Conservation (phyloP, 2,329 filamentous ascomycete genomes). For the Aspergillus eucalypticola region DNA sequence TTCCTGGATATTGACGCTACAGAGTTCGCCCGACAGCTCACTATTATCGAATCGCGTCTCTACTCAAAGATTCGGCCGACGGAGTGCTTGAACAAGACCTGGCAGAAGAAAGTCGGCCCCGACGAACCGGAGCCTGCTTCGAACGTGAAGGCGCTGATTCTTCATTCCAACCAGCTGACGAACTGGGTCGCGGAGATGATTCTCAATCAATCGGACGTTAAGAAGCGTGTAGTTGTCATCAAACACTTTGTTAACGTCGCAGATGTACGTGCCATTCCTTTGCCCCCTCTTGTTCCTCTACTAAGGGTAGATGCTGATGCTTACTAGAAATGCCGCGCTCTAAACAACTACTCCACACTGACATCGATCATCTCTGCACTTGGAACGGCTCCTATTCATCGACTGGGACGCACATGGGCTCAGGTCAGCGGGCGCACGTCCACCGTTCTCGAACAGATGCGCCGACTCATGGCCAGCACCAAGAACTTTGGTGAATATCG, state of each 20-base stretch:
- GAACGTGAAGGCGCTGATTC: slow-evolving; percentile 93
- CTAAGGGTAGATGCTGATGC: slow-evolving; percentile 14
- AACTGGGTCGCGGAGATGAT: slow-evolving; percentile 99
- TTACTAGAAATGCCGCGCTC: slow-evolving; percentile 77
- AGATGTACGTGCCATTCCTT: slow-evolving; percentile 62
- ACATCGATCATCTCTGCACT: slow-evolving; percentile 97
- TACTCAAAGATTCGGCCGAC: slow-evolving; percentile 96
- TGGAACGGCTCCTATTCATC: slow-evolving; percentile 90
- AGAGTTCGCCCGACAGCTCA: slow-evolving; percentile 96
- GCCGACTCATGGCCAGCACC: slow-evolving; percentile 90
- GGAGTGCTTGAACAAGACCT: slow-evolving; percentile 97
- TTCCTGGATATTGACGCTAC: slow-evolving; percentile 95
- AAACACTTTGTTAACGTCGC: slow-evolving; percentile 97
- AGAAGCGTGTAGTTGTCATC: slow-evolving; percentile 94
- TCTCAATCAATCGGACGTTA: slow-evolving; percentile 87
- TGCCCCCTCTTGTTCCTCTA: background rate
- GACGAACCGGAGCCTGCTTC: slow-evolving; percentile 73
- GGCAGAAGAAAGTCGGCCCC: slow-evolving; percentile 90
- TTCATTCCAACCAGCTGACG: slow-evolving; percentile 97
- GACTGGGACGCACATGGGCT: slow-evolving; percentile 90
- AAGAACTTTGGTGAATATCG: slow-evolving; percentile 98
- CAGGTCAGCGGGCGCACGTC: slow-evolving; percentile 86
- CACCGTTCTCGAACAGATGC: slow-evolving; percentile 81
- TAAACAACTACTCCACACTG: slow-evolving; percentile 97
- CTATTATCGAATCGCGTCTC: slow-evolving; percentile 90